Conservation (phyloP, 2,329 filamentous ascomycete species). For the Colletotrichum caudatum region DNA sequence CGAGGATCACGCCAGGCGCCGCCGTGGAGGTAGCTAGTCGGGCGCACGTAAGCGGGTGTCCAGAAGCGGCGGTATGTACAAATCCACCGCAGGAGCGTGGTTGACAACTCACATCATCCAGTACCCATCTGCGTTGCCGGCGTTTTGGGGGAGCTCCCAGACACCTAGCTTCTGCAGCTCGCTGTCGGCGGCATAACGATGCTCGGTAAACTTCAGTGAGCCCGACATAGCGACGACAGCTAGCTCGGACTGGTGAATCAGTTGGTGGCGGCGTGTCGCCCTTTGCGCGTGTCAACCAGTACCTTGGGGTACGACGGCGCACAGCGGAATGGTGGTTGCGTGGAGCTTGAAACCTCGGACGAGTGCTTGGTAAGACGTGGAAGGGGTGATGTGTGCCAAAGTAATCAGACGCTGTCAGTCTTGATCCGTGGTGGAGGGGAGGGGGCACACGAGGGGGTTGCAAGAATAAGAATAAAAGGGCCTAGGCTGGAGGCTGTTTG, state of each 20-base stretch:
- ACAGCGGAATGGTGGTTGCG: not conserved
- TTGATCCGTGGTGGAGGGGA: not conserved
- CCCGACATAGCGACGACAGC: conserved; percentile 24
- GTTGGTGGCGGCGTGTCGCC: conserved; percentile 2
- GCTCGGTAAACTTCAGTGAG: conserved; percentile 50
- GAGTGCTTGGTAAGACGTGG: not conserved
- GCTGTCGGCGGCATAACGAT: conserved; percentile 54
- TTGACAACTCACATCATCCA: conserved; percentile 53
- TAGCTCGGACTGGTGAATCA: not conserved
- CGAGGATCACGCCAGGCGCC: conserved; percentile 73
- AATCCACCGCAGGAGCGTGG: not conserved
- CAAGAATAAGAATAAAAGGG: too few relatives aligned
- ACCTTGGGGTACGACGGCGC: not conserved
- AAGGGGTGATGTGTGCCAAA: not conserved
- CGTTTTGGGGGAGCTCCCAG: conserved; percentile 52
- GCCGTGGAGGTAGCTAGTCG: conserved; percentile 67
- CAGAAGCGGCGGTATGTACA: not conserved
- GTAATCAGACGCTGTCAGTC: not conserved
- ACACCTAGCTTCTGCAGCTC: conserved; percentile 60
- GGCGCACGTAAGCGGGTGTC: not conserved
- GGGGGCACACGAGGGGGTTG: not conserved
- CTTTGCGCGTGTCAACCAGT: not conserved
- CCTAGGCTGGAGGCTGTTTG: conserved; percentile 1
- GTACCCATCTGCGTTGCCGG: conserved; percentile 43
- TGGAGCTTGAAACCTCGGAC: not conserved